These are phyloP conservation scores for Rubus idaeus DNA, from an alignment of 306 rosid genomes.

Conservation along the genomic window DNA sequence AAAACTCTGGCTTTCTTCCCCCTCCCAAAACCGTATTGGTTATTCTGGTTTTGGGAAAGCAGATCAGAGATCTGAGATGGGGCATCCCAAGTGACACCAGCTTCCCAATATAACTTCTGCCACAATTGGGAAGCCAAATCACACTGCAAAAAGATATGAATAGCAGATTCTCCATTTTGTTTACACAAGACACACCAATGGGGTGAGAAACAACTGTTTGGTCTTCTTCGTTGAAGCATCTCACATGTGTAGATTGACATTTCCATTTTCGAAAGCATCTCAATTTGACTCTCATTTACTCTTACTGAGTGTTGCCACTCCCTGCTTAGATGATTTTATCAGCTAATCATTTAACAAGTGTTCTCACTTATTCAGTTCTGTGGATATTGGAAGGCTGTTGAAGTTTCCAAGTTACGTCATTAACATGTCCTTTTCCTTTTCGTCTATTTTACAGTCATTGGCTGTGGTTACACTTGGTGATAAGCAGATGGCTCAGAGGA, in stretches of 20 bases:
- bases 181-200: too few species aligned
- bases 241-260: neutral
- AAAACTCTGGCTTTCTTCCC: too few species aligned
- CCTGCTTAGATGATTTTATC: neutral
- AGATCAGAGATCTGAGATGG: too few species aligned
- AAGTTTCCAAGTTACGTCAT: conserved; percentile 19
- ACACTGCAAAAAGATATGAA: too few species aligned
- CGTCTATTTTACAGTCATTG: conserved; percentile 59
- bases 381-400: conserved; percentile 10
- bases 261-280: neutral
- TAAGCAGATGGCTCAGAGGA: conserved; percentile 91
- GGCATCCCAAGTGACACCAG: too few species aligned
- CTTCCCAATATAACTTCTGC: too few species aligned
- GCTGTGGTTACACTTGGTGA: conserved; percentile 96
- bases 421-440: conserved; percentile 5
- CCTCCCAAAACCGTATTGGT: too few species aligned
- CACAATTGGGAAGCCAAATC: too few species aligned
- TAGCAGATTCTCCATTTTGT: too few species aligned
- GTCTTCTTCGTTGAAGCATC: too few species aligned
- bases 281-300: neutral
- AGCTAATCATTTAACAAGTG: neutral
- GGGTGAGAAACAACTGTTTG: too few species aligned
- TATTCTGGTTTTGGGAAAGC: too few species aligned
- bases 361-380: neutral
- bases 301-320: neutral